Evolutionary conservation across 1,284 basidiomycete species (phyloP), one percentile per base, ranked within the genome.

Genomic region (Anthracocystis panici-leucophaei): DNA sequence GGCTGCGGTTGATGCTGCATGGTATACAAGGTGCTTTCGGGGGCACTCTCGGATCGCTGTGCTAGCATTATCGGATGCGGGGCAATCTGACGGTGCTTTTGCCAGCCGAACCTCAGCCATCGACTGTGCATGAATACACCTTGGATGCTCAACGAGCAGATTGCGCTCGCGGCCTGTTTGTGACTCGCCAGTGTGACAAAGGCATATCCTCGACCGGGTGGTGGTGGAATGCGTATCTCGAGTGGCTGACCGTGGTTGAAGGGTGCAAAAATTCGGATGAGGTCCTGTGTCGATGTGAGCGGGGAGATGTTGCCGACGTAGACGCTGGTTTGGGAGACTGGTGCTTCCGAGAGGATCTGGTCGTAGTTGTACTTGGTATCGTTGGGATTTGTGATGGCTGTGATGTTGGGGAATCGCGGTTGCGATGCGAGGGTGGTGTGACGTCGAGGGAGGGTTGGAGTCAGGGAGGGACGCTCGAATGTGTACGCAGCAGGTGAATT

Each of bases 221-320:
- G 74, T 3, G 95, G 91, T 87, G 77, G 74, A 7, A 75, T 71
- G 75, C 96, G 92, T 84, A 98, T 95, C 87, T 99, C 96, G 77
- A 94, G 94, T 56, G 98, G 91, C 86, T 97, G 97, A 56, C 97
- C 96, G 31, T 65, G 68, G 38, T 65, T 65, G 85, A 95, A 97
- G 63, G 93, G 93, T 87, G 95, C 92, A 91, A 99, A 98, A 64
- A 97, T 88, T 7, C 95, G 94, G 78, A 97, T 93, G 72, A 99
- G 90, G 86, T 99, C 97, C 49, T 93, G 92, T 86, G 96, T 94
- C 21, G 94, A 95, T 81, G 92, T 92, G 87, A 94, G 95, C 2
- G 95, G 95, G 66, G 97, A 94, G 69, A 99, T 89, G 87, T 99
- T 99, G 75, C 96, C 96, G 84, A 98, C 95, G 86, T 99, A 99